Percentiles rank a stretch among this genome's conserved stretches.
phyloP scores from a whole-genome alignment of 73 alveolate species.

The Symbiodinium natans region DNA sequence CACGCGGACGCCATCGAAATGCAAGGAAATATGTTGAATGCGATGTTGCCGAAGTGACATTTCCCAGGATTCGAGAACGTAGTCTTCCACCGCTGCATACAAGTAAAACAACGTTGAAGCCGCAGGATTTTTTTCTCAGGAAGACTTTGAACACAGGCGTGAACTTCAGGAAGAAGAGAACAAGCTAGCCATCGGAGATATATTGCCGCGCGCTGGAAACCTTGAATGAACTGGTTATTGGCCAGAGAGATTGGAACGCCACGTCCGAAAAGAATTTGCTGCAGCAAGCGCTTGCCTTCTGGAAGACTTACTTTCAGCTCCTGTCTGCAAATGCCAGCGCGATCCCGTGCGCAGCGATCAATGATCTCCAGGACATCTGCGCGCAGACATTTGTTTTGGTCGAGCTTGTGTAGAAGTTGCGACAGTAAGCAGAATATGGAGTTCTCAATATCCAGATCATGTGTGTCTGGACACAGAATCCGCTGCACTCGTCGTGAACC shows the following conservation, averaged over 20 bases:
- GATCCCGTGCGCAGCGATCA: no score
- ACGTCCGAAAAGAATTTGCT: no score
- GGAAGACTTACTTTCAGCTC: no score
- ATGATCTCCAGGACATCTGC: no score
- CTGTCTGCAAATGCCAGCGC: no score
- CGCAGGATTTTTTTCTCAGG: neutral
- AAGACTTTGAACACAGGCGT: neutral
- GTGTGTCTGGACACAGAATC: neutral
- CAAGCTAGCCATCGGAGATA: neutral
- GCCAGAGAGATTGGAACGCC: neutral
- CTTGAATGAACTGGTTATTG: neutral
- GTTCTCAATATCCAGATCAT: constrained; percentile 8
- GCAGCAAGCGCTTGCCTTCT: neutral
- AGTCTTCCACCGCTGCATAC: constrained; percentile 41
- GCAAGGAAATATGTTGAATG: constrained; percentile 23
- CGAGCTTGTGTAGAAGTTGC: no score
- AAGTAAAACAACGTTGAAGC: constrained; percentile 1
- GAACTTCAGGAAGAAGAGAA: no score
- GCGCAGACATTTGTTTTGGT: no score
- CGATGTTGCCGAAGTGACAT: neutral
- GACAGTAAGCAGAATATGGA: no score
- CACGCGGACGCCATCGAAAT: constrained; percentile 58
- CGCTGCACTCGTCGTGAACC: neutral
- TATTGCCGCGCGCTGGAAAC: neutral
- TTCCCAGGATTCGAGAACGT: neutral